Evolutionary conservation across 2,329 filamentous ascomycete species (phyloP).

Genomic region (Ascomycota sp.): DNA sequence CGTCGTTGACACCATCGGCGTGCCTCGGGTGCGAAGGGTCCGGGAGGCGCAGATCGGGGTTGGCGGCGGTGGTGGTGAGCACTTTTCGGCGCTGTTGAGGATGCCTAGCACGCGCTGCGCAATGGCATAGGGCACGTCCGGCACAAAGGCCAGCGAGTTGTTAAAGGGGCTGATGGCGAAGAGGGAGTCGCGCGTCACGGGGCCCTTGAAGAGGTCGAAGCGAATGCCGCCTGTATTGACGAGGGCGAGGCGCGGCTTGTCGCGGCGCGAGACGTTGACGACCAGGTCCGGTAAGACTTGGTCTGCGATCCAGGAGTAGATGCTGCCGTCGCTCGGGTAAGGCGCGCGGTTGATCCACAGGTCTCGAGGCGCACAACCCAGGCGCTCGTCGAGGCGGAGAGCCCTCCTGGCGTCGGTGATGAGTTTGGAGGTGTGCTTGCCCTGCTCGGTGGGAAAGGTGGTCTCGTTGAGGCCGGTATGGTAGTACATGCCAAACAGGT

Average conservation of each 20-base stretch:
- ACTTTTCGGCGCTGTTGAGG: slow-evolving; percentile 12
- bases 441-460: slow-evolving; percentile 58
- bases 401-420: slow-evolving; percentile 51
- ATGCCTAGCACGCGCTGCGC: slow-evolving; percentile 48
- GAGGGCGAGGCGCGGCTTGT: slow-evolving; percentile 49
- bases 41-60: too few relatives aligned
- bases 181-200: slow-evolving; percentile 73
- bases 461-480: slow-evolving; percentile 54
- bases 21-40: too few relatives aligned
- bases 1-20: too few relatives aligned
- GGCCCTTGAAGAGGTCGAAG: slow-evolving; percentile 86
- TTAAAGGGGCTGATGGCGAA: slow-evolving; percentile 79
- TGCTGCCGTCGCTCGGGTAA: slow-evolving; percentile 52
- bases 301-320: slow-evolving; percentile 64
- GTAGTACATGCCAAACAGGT: slow-evolving; percentile 63
- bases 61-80: neutral
- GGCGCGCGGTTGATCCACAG: slow-evolving; percentile 66
- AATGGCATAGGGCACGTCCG: slow-evolving; percentile 58
- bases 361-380: slow-evolving; percentile 65
- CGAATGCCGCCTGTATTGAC: slow-evolving; percentile 81
- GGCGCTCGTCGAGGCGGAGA: slow-evolving; percentile 50
- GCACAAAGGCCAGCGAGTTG: slow-evolving; percentile 55
- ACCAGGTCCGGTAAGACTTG: slow-evolving; percentile 53
- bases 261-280: slow-evolving; percentile 31
- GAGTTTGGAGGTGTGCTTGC: slow-evolving; percentile 46